phyloP scores from a whole-genome alignment of 2,329 filamentous ascomycete genomes.

The Penicillium expansum region DNA sequence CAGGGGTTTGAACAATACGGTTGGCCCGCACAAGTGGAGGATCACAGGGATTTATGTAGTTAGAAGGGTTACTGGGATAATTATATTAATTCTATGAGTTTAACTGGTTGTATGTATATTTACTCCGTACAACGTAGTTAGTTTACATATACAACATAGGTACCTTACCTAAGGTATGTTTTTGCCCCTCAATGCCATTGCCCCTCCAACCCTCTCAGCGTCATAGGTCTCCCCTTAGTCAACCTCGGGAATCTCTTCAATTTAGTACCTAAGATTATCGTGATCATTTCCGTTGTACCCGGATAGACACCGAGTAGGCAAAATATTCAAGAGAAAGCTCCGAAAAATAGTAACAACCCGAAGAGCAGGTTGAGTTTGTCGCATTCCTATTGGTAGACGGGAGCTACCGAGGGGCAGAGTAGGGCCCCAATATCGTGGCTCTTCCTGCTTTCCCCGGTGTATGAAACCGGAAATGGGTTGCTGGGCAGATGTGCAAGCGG shows the following conservation, averaged over 20 bases:
- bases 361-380: conserved; percentile 9
- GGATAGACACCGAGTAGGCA: conserved; percentile 26
- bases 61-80: background rate
- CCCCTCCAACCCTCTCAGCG: conserved; percentile 2
- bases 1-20: background rate
- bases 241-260: conserved; percentile 1
- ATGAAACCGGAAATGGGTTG: conserved; percentile 42
- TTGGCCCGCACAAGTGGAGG: background rate
- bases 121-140: too few relatives aligned
- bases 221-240: conserved; percentile 2
- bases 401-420: conserved; percentile 28
- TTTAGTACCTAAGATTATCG: conserved; percentile 6
- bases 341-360: conserved; percentile 26
- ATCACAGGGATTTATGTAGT: background rate
- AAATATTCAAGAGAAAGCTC: conserved; percentile 31
- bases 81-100: background rate
- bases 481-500: conserved; percentile 28
- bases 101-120: background rate
- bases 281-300: conserved; percentile 8
- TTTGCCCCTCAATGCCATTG: conserved; percentile 21
- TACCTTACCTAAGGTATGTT: background rate
- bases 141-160: too few relatives aligned
- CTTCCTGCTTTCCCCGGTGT: conserved; percentile 46
- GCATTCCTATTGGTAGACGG: conserved; percentile 31
- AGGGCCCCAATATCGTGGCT: conserved; percentile 32